Base-by-base conservation (phyloP, 2,329 filamentous ascomycete genomes). In the Phyllachora maydis region DNA sequence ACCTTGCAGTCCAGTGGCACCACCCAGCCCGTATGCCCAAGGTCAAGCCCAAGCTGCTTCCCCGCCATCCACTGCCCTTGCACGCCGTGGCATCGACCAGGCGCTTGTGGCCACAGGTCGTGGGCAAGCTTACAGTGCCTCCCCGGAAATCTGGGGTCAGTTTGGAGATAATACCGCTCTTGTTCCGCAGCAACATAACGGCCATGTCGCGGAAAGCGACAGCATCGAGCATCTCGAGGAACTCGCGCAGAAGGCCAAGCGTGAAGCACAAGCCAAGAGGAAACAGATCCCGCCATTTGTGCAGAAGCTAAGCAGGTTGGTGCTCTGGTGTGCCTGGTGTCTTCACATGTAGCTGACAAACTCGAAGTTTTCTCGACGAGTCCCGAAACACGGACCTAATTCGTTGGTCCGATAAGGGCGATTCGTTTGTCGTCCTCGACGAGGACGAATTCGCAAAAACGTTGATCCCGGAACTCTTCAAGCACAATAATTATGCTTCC, bases 391-490 rank as follows among this genome's bases (percentile, higher is more conserved):
- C 82, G 3, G 81, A 93, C 16, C 58, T 95, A 23, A 98, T 98
- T 41, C 71, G 85, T 36, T 98, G 88, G 88, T 93, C 88, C 1
- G 79, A 91, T 37, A 81, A 85, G 40, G 88, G 88, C 15, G 82
- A 91, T 40, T 93, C 85, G 0, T 98, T 98, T 49, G 77, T 95
- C 27, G 85, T 98, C 4, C 54, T 95, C 6, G 85, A 98, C 40
- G 88, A 98, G 49, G 88, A 98, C 41, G 85, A 92, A 50, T 98
- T 98, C 42, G 93, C 88, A 11, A 95, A 93, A 50, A 81, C 78
- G 18, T 74, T 98, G 36, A 77, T 98, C 13, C 88, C 88, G 1
- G 91, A 95, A 47, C 71, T 95, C 31, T 98, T 98, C 62, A 98
- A 98, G 49, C 88, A 98, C 53, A 92, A 85, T 60, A 93, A 93